Evolutionary conservation across 1,139 yeast genomes (phyloP), one percentile per base, ranked within the genome.

Genomic region (Suzukiozyma palmioleophila): DNA sequence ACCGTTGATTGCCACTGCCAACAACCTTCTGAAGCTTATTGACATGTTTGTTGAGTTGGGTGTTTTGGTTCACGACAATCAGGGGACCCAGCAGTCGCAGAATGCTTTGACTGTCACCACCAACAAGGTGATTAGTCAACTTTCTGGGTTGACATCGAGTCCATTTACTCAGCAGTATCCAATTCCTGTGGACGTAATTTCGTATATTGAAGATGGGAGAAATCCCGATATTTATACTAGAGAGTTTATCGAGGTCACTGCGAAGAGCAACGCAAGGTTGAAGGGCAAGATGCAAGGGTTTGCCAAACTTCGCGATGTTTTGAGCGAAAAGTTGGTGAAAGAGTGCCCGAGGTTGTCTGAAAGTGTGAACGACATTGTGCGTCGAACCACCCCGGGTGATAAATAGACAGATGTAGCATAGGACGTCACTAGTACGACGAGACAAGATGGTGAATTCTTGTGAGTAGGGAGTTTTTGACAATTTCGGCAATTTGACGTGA

Each of bases 171-270:
- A 52, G 29, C 63, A 68, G 40, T 69, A 56, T 39, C 78, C 81
- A 1, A 71, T 87, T 2, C 95, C 96, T 0, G 58, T 83, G 35
- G 96, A 87, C 54, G 89, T 87, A 12, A 65, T 87, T 7, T 81
- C 82, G 44, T 85, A 92, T 56, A 87, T 92, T 35, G 97, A 92
- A 56, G 95, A 89, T 53, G 98, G 98, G 2, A 71, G 98, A 49
- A 92, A 92, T 56, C 98, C 99, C 0, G 97, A 92, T 56, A 90
- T 92, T 36, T 92, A 92, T 60, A 89, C 97, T 0, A 74, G 98
- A 56, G 98, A 94, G 62, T 92, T 92, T 62, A 88, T 90, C 9
- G 98, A 92, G 59, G 87, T 92, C 33, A 84, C 92, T 15, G 83
- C 90, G 24, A 83, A 87, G 51, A 82, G 89, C 44, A 92, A 92